Conservation (phyloP, 805 yeast genomes). For the Candida anglica region DNA sequence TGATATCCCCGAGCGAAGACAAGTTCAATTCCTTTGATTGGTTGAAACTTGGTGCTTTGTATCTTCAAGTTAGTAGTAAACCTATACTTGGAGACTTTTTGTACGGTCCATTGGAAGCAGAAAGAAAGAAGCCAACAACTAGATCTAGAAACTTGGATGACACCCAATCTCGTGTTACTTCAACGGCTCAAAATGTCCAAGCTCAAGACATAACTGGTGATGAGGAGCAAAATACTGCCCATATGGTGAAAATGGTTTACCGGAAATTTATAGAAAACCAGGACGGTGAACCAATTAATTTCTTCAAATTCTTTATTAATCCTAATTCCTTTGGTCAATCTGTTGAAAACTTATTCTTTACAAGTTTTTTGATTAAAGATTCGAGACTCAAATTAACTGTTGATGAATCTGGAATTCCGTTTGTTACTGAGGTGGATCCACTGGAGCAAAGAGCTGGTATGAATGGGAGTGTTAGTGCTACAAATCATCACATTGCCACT, state of each 20-base stretch:
- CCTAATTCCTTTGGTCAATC: conserved; percentile 75
- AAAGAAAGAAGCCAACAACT: conserved; percentile 41
- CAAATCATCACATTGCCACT: conserved; percentile 67
- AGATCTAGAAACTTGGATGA: conserved; percentile 37
- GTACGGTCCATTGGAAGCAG: conserved; percentile 66
- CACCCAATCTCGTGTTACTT: conserved; percentile 34
- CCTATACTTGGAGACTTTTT: conserved; percentile 57
- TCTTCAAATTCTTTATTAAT: conserved; percentile 67
- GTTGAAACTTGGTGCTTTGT: conserved; percentile 54
- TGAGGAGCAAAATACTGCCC: conserved; percentile 60
- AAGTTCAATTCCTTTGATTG: conserved; percentile 52
- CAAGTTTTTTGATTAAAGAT: conserved; percentile 76
- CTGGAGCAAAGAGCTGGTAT: conserved; percentile 15
- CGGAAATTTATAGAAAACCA: conserved; percentile 26
- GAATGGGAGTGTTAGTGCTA: conserved; percentile 14
- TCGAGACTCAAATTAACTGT: conserved; percentile 53
- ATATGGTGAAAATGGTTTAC: conserved; percentile 55
- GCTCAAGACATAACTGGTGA: conserved; percentile 47
- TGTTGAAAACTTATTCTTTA: conserved; percentile 79
- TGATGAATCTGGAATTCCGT: conserved; percentile 45
- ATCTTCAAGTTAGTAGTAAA: conserved; percentile 40
- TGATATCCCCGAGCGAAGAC: conserved; percentile 11
- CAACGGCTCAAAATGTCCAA: conserved; percentile 53
- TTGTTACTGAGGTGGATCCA: conserved; percentile 38
- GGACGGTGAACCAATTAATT: conserved; percentile 37